Conservation (phyloP, 352 stramenopile genomes). For the Peronosclerospora sorghi region DNA sequence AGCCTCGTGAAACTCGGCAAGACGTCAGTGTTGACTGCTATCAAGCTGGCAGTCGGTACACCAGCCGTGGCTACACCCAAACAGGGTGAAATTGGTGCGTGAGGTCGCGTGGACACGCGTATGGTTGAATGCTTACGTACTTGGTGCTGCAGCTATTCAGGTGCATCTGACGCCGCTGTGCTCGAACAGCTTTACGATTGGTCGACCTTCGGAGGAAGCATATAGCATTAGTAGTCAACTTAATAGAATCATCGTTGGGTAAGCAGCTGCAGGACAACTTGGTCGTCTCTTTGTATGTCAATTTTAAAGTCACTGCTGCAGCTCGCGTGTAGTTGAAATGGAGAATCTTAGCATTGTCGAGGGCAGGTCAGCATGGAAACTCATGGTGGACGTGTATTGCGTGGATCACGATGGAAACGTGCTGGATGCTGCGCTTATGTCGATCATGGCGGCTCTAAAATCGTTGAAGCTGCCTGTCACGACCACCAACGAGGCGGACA, state of each 20-base stretch:
- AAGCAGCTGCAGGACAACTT: neutral
- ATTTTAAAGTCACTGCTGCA: conserved; percentile 8
- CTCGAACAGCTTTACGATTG: conserved; percentile 57
- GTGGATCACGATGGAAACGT: conserved; percentile 79
- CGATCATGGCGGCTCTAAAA: conserved; percentile 61
- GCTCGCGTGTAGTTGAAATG: conserved; percentile 71
- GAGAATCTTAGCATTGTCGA: conserved; percentile 59
- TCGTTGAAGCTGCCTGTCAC: conserved; percentile 51
- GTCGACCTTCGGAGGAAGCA: conserved; percentile 61
- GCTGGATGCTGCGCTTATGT: conserved; percentile 52
- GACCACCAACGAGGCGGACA: conserved; percentile 49
- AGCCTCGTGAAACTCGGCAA: conserved; percentile 66
- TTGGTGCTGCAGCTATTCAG: conserved; percentile 36
- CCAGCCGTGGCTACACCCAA: conserved; percentile 55
- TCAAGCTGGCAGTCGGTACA: conserved; percentile 67
- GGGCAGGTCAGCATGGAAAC: conserved; percentile 69
- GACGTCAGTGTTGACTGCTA: conserved; percentile 56
- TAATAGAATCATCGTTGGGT: conserved; percentile 62
- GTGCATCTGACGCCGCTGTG: conserved; percentile 74
- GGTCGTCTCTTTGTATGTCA: neutral
- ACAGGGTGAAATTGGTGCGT: conserved; percentile 59
- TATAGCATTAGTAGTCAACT: conserved; percentile 73
- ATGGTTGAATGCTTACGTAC: no score
- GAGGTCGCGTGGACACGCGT: no score
- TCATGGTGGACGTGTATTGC: conserved; percentile 74